phyloP scores from a whole-genome alignment of 1,284 basidiomycete genomes.

The Cryptococcus sp. region DNA sequence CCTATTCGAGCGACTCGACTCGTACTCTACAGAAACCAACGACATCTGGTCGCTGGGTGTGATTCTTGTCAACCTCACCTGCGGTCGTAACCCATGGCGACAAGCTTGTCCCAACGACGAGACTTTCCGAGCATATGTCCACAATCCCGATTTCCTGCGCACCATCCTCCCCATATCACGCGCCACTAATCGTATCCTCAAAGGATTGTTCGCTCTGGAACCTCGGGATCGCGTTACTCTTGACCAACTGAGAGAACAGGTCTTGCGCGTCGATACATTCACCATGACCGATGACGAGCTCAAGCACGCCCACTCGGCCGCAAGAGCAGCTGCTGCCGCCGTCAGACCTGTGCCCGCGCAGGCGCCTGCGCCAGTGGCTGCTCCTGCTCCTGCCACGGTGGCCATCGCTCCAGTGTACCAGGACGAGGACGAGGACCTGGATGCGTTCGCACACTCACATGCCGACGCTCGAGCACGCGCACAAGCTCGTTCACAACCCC shows the following conservation, averaged over 20 bases:
- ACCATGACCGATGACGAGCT: slow-evolving; percentile 64
- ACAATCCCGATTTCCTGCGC: slow-evolving; percentile 68
- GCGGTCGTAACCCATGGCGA: slow-evolving; percentile 85
- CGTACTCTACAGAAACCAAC: slow-evolving; percentile 71
- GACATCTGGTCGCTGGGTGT: slow-evolving; percentile 97
- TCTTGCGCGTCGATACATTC: slow-evolving; percentile 65
- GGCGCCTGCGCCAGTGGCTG: slow-evolving; percentile 33
- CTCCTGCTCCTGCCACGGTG: slow-evolving; percentile 4
- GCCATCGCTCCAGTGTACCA: slow-evolving; percentile 1
- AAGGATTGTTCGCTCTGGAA: slow-evolving; percentile 63
- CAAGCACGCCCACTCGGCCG: slow-evolving; percentile 49
- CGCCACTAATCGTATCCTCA: slow-evolving; percentile 57
- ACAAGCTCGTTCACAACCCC: slow-evolving; percentile 1
- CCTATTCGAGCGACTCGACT: slow-evolving; percentile 55
- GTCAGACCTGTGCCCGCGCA: slow-evolving; percentile 24
- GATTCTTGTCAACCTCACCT: slow-evolving; percentile 84
- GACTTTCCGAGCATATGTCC: slow-evolving; percentile 68
- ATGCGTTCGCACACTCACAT: slow-evolving; percentile 11
- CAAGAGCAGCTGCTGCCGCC: slow-evolving; percentile 39
- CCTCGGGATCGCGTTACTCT: slow-evolving; percentile 61
- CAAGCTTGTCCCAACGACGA: slow-evolving; percentile 70
- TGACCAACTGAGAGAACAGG: slow-evolving; percentile 61
- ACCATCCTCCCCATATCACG: slow-evolving; percentile 66
- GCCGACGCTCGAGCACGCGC: not conserved
- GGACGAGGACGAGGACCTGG: slow-evolving; percentile 8